phyloP scores from a whole-genome alignment of 148 eudicot species.

The Diospyros lotus region DNA sequence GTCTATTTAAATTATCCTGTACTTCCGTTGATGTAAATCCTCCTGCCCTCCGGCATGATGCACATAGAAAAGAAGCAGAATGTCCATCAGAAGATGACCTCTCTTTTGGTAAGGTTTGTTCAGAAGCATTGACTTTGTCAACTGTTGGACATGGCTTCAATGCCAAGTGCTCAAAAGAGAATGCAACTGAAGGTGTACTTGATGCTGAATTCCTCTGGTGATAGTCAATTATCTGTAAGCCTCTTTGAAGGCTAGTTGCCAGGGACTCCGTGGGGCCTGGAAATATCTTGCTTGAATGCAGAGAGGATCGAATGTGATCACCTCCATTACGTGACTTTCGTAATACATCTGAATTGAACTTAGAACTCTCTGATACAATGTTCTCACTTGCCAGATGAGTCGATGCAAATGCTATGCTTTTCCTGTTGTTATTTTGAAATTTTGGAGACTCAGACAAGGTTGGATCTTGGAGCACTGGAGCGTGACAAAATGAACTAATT shows the following conservation, averaged over 20 bases:
- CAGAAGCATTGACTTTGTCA: constrained; percentile 62
- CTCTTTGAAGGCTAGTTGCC: constrained; percentile 88
- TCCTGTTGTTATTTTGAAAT: constrained; percentile 49
- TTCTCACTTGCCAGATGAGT: constrained; percentile 36
- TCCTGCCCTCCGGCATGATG: constrained; percentile 47
- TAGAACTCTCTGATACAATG: constrained; percentile 34
- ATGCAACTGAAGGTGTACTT: constrained; percentile 57
- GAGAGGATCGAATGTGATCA: constrained; percentile 60
- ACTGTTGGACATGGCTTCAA: constrained; percentile 60
- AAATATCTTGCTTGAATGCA: constrained; percentile 64
- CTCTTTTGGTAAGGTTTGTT: constrained; percentile 46
- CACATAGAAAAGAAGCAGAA: constrained; percentile 46
- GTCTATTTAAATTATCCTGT: constrained; percentile 25
- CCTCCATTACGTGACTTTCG: constrained; percentile 33
- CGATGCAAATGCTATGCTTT: constrained; percentile 43
- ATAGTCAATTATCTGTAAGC: constrained; percentile 70
- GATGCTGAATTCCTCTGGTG: constrained; percentile 62
- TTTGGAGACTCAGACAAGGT: constrained; percentile 80
- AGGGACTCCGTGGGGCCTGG: constrained; percentile 75
- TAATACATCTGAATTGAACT: constrained; percentile 29
- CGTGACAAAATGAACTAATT: constrained; percentile 31
- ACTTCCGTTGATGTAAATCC: constrained; percentile 31
- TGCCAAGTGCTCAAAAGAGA: constrained; percentile 87
- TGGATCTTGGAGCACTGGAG: constrained; percentile 62
- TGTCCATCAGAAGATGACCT: constrained; percentile 26